Evolutionary conservation across 305 asterid species (phyloP).

Genomic region (Fraxinus floribunda): DNA sequence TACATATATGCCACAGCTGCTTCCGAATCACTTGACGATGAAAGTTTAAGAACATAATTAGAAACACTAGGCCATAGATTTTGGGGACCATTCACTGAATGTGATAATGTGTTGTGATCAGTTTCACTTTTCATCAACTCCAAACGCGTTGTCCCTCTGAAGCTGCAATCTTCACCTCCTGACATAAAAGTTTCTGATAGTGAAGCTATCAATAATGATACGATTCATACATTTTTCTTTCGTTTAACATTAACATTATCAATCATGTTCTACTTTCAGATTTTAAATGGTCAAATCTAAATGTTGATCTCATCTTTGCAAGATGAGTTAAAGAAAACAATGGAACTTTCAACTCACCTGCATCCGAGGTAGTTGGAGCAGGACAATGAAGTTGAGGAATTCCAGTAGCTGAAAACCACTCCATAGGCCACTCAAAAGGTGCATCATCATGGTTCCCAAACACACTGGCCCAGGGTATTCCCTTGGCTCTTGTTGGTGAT

Average conservation of each 20-base stretch:
- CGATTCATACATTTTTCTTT: neutral
- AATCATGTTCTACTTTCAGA: neutral
- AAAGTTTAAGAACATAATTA: constrained; percentile 62
- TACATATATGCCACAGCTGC: constrained; percentile 57
- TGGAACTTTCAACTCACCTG: constrained; percentile 25
- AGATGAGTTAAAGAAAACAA: neutral
- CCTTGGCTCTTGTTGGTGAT: constrained; percentile 63
- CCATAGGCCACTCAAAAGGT: constrained; percentile 81
- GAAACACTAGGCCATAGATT: constrained; percentile 88
- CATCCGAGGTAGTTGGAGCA: constrained; percentile 24
- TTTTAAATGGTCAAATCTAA: neutral
- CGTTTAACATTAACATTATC: neutral
- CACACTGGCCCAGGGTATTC: constrained; percentile 73
- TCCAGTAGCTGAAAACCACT: constrained; percentile 78
- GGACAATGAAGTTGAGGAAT: constrained; percentile 63
- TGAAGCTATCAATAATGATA: neutral
- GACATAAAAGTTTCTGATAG: neutral
- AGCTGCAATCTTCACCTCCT: constrained; percentile 52
- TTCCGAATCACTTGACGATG: constrained; percentile 42
- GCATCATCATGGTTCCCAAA: constrained; percentile 95
- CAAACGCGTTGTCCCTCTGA: constrained; percentile 74
- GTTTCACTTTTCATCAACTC: constrained; percentile 57
- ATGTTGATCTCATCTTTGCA: neutral
- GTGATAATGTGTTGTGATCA: constrained; percentile 40
- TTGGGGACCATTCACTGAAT: constrained; percentile 54